Conservation (phyloP, 2,329 filamentous ascomycete genomes). For the Colletotrichum destructivum region DNA sequence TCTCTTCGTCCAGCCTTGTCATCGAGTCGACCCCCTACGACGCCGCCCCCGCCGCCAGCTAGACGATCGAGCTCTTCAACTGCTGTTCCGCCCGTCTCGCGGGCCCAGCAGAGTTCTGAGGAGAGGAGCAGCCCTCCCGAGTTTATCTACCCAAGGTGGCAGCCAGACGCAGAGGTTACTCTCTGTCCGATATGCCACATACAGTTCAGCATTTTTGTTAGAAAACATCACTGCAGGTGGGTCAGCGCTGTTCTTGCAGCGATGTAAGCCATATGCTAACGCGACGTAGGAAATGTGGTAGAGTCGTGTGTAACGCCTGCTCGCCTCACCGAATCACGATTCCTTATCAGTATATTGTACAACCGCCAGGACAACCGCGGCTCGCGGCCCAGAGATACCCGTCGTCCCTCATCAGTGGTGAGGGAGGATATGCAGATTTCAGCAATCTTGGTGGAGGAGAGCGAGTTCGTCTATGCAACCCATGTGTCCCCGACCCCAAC, state of each 20-base stretch:
- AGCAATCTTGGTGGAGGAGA: constrained; percentile 68
- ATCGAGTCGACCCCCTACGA: constrained; percentile 17
- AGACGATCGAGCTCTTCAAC: constrained; percentile 25
- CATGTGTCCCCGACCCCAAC: constrained; percentile 74
- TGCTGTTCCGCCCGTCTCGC: constrained; percentile 7
- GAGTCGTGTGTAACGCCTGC: constrained; percentile 90
- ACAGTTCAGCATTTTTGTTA: constrained; percentile 86
- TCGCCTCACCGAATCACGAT: constrained; percentile 97
- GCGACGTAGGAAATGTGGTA: constrained; percentile 82
- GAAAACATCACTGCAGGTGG: constrained; percentile 93
- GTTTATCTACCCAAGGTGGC: constrained; percentile 82
- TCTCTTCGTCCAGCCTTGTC: constrained; percentile 18
- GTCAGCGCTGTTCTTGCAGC: constrained; percentile 47
- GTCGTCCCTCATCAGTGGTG: constrained; percentile 57
- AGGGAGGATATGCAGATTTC: constrained; percentile 60
- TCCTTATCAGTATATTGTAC: constrained; percentile 92
- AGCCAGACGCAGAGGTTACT: constrained; percentile 86
- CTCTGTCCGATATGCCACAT: constrained; percentile 87
- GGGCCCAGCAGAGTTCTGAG: constrained; percentile 24
- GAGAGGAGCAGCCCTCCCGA: constrained; percentile 49
- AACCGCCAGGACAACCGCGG: constrained; percentile 69
- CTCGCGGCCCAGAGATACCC: constrained; percentile 54
- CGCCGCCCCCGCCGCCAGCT: constrained; percentile 37
- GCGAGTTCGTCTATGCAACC: constrained; percentile 73
- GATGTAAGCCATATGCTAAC: constrained; percentile 17